Evolutionary conservation across 495 filamentous ascomycete genomes (phyloP), one percentile per base, ranked within the genome.

Genomic region (Penicillium canariense): DNA sequence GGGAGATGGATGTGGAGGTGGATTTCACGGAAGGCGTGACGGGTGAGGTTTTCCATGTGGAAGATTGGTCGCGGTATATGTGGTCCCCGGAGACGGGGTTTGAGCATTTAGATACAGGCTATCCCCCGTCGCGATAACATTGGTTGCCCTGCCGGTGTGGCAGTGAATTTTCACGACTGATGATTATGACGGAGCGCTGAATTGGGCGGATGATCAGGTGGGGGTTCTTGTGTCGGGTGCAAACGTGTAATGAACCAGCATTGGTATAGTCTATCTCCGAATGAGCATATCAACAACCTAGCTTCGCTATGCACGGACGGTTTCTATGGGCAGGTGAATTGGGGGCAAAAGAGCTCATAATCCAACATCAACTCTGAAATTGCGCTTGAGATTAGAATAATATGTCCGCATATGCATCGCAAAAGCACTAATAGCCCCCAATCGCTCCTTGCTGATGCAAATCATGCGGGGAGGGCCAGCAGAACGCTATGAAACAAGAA

Each of bases 11-110:
- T 39, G 22, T 66, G 60, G 56, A 68, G 31, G 26, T 66, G 32
- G 62, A 65, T 44, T 4, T 67, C n/a, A 55, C 57, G 2, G 57
- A 57, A 36, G 56, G 55, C 4, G 38, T 63, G 44, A 23, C 52
- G 17, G 67, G 67, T 22, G 64, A 58, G 3, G 25, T 50, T 5
- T 67, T 63, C 31, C 54, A 58, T 50, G 59, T 65, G 14, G 64
- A 69, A 45, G 64, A 67, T 50, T 69, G 66, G 66, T 65, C 66
- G 30, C 50, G 65, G 50, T 69, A 65, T 46, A 62, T 67, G 56
- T 69, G 61, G 61, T 69, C 66, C 42, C 53, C 63, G 18, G 63
- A 67, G 46, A 67, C 56, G 2, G 65, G 65, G 23, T 62, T 67
- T 23, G 65, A 67, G 46, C 61, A 62, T 58, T 49, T 67, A 50